Conservation (phyloP, 257 asterid species). For the Solanum sitiens region DNA sequence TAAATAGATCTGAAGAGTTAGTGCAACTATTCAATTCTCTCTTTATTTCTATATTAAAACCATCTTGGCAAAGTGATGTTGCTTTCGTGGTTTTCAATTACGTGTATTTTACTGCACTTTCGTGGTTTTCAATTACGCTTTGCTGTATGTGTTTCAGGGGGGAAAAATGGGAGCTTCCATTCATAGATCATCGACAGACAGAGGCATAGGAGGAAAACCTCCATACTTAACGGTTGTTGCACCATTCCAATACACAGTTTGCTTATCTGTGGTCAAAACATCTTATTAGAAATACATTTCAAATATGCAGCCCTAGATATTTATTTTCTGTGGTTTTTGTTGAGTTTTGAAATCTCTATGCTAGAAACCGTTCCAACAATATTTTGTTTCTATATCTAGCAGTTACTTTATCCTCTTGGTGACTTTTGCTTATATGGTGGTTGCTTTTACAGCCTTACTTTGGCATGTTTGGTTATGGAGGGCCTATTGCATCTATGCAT, state of each 20-base stretch:
- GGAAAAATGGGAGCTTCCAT: constrained; percentile 60
- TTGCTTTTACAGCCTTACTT: no score
- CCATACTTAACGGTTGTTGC: constrained; percentile 52
- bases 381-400: no score
- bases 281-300: neutral
- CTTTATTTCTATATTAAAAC: neutral
- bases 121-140: neutral
- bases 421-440: no score
- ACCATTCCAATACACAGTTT: neutral
- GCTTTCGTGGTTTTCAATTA: no score
- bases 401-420: no score
- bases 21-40: neutral
- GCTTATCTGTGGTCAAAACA: neutral
- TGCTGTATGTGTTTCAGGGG: constrained; percentile 37
- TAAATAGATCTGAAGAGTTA: neutral
- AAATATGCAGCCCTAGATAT: neutral
- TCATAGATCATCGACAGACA: constrained; percentile 31
- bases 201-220: constrained; percentile 30
- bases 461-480: no score
- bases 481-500: no score
- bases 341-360: neutral
- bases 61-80: neutral
- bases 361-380: neutral
- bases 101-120: neutral
- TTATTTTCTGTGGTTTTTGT: neutral